Evolutionary conservation across 257 asterid genomes (phyloP), one percentile per base, ranked within the genome.

Genomic region (Scutellaria barbata): DNA sequence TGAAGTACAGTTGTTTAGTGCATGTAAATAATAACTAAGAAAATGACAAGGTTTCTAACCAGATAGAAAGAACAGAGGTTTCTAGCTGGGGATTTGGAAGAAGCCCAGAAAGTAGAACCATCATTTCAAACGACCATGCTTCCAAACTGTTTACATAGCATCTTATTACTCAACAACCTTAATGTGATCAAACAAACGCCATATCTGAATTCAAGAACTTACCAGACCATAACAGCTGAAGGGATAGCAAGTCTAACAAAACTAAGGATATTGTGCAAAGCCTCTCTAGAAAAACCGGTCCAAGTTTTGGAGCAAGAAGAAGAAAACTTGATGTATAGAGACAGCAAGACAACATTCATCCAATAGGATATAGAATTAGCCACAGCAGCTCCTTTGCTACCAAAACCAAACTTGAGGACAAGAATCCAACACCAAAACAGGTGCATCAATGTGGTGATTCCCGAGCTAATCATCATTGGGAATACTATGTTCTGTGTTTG

Each of bases 141-240:
- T 92, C 96, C 79, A 89, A 82, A 85, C 96, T 92, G 89, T 80
- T 73, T 2, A 63, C 18, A 13, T 11, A 71, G 16, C 33, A 41
- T 30, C 30, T 37, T 5, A 25, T n/a, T 13, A 59, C 35, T 30
- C 35, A 30, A 30, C 35, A 30, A 30, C 35, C 14, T 65, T n/a
- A 11, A 43, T 2, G 50, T 9, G 30, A 63, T 7, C 6, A 47
- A 59, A 12, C 1, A 35, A 3, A 7, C n/a, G 3, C 6, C 7
- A 1, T 6, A 25, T 9, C 40, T 3, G 9, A 46, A 3, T 2
- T 51, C 11, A 45, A 81, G 5, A 2, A 52, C 79, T 63, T 74
- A 86, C 96, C 98, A 89, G 33, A 89, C 86, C 98, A 92, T 92
- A 69, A 92, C 52, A 25, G 98, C 92, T 0, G 98, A 92, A 76